Evolutionary conservation across 1,139 yeast genomes (phyloP).

Genomic region (Candida sp.): DNA sequence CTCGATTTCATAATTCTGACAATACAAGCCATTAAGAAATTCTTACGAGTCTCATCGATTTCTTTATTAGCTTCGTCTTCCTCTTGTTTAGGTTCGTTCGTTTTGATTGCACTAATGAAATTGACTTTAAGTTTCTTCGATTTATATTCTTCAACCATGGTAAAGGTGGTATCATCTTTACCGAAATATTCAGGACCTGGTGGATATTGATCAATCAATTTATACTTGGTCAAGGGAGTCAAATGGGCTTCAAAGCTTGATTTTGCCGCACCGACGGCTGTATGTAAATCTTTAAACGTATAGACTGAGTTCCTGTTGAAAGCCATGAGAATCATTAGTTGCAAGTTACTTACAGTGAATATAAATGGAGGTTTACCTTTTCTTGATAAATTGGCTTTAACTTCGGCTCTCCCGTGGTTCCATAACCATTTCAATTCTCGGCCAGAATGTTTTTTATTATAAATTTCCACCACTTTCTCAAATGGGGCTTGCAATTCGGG

Average conservation of each 20-base stretch:
- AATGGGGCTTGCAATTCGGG: constrained; percentile 62
- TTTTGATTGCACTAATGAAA: constrained; percentile 78
- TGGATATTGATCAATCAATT: constrained; percentile 66
- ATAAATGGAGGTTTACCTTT: constrained; percentile 81
- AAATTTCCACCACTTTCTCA: constrained; percentile 64
- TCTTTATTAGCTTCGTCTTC: constrained; percentile 81
- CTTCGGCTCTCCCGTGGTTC: constrained; percentile 92
- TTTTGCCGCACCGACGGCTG: constrained; percentile 64
- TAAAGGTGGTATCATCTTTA: constrained; percentile 58
- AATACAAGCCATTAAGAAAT: constrained; percentile 86
- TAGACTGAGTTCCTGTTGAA: constrained; percentile 65
- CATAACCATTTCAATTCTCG: constrained; percentile 94
- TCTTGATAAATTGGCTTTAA: constrained; percentile 82
- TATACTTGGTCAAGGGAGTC: constrained; percentile 75
- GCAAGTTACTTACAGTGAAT: constrained; percentile 81
- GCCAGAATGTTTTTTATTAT: constrained; percentile 77
- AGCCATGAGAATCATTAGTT: constrained; percentile 80
- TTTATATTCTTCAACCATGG: constrained; percentile 77
- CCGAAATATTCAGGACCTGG: constrained; percentile 46
- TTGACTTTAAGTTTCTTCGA: constrained; percentile 84
- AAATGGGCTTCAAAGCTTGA: constrained; percentile 73
- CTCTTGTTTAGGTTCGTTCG: constrained; percentile 67
- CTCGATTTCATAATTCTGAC: constrained; percentile 97
- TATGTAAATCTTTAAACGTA: constrained; percentile 58
- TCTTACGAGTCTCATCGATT: constrained; percentile 82